Evolutionary conservation across 495 filamentous ascomycete species (phyloP).

Genomic region (Podospora pseudocomata): DNA sequence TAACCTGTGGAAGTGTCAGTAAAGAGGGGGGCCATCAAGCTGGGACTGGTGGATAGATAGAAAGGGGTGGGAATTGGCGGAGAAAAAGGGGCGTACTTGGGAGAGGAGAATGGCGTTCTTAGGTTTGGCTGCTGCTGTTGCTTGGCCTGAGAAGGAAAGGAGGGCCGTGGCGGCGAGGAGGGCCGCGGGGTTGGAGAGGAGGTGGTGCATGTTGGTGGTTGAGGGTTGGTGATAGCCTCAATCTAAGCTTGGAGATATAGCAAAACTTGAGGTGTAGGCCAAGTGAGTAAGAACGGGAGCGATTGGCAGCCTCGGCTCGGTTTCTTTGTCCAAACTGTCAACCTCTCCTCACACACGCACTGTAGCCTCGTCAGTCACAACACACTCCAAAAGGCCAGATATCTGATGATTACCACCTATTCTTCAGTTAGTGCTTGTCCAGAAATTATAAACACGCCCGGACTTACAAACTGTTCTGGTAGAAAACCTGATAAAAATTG

Average conservation of each 20-base stretch:
- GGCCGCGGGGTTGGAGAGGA: background rate
- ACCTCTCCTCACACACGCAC: background rate
- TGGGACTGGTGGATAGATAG: background rate
- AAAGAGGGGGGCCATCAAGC: too few species aligned
- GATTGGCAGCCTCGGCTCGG: background rate
- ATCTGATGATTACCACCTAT: background rate
- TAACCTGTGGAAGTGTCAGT: conserved; percentile 40
- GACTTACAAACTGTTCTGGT: background rate
- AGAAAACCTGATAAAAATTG: background rate
- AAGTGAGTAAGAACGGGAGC: too few species aligned
- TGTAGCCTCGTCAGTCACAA: background rate
- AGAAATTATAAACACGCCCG: background rate
- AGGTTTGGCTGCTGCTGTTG: conserved; percentile 15
- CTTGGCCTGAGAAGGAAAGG: conserved; percentile 3
- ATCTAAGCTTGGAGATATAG: too few species aligned
- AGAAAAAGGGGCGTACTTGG: conserved; percentile 14
- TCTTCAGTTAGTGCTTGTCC: background rate
- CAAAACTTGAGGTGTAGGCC: too few species aligned
- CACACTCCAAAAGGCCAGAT: background rate
- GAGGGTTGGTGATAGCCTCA: too few species aligned
- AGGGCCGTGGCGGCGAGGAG: background rate
- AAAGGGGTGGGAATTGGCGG: background rate
- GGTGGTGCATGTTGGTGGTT: conserved; percentile 13
- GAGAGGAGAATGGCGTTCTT: conserved; percentile 32
- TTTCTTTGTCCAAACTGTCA: background rate